phyloP scores from a whole-genome alignment of 2,329 filamentous ascomycete species.

The Cladosporium phlei region DNA sequence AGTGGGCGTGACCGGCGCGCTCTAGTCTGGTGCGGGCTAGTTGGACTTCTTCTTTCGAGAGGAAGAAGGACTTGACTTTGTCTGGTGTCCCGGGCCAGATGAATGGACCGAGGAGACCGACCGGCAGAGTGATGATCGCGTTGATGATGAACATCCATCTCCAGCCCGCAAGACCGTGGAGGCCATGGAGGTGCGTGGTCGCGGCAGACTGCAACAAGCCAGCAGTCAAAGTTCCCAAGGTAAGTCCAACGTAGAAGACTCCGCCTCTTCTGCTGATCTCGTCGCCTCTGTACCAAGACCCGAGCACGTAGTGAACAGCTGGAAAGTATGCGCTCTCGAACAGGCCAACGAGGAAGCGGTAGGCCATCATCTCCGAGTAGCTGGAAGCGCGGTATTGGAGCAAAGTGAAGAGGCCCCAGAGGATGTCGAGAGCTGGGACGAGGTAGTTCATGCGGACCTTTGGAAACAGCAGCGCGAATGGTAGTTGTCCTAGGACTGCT shows the following conservation, averaged over 20 bases:
- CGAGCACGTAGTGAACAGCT: constrained; percentile 17
- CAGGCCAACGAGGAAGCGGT: constrained; percentile 16
- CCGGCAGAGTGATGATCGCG: constrained; percentile 48
- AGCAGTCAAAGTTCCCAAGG: constrained; percentile 49
- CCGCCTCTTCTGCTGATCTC: constrained; percentile 50
- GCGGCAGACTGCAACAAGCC: constrained; percentile 52
- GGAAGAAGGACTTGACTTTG: constrained; percentile 47
- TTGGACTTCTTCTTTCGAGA: neutral
- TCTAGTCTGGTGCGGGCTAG: constrained; percentile 42
- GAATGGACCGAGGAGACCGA: constrained; percentile 48
- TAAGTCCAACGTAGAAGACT: constrained; percentile 49
- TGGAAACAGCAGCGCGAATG: constrained; percentile 14
- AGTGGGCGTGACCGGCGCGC: constrained; percentile 28
- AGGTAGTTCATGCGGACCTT: constrained; percentile 14
- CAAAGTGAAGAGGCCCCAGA: constrained; percentile 16
- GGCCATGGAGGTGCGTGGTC: constrained; percentile 37
- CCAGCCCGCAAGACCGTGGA: constrained; percentile 44
- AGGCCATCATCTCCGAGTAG: constrained; percentile 12
- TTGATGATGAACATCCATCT: constrained; percentile 48
- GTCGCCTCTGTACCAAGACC: constrained; percentile 17
- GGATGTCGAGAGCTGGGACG: constrained; percentile 11
- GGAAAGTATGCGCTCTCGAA: constrained; percentile 22
- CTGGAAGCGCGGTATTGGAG: constrained; percentile 12
- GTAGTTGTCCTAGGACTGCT: constrained; percentile 17
- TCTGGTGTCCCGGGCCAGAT: constrained; percentile 48